These are phyloP conservation scores for Lavandula angustifolia DNA, from an alignment of 257 asterid species.

Conservation along the genomic window DNA sequence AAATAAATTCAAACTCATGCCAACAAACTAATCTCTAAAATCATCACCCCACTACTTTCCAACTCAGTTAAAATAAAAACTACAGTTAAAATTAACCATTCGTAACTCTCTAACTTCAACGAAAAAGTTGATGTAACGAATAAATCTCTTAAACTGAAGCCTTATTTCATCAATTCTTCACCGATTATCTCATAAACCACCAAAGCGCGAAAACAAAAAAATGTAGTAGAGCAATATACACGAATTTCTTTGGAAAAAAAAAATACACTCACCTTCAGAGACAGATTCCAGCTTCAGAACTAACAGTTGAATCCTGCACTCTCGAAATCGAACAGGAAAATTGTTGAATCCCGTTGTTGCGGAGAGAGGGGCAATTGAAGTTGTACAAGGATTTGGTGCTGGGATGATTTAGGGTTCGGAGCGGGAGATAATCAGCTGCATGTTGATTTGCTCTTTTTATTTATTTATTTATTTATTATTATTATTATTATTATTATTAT, in stretches of 20 bases:
- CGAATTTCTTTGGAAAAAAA: neutral
- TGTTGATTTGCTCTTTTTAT: too few relatives aligned
- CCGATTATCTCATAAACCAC: neutral
- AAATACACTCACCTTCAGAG: conserved; percentile 27
- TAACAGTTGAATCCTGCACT: conserved; percentile 12
- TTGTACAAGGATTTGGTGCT: conserved; percentile 14
- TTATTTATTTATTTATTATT: too few relatives aligned
- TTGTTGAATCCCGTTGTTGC: conserved; percentile 8
- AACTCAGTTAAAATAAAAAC: conserved; percentile 1
- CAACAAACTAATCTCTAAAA: neutral
- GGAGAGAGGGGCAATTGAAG: conserved; percentile 8
- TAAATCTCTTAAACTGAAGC: neutral
- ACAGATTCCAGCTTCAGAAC: conserved; percentile 17
- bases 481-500: too few relatives aligned
- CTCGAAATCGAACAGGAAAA: conserved; percentile 25
- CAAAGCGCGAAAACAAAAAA: neutral
- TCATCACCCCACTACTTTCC: neutral
- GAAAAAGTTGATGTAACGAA: neutral
- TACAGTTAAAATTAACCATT: conserved; percentile 7
- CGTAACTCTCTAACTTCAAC: conserved; percentile 17
- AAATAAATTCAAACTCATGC: too few relatives aligned
- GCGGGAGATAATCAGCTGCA: conserved; percentile 31
- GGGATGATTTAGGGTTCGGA: conserved; percentile 41
- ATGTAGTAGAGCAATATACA: conserved; percentile 10
- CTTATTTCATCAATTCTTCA: neutral